Evolutionary conservation across 257 asterid species (phyloP), one percentile per base, ranked within the genome.

Genomic region (Jacaranda copaia): DNA sequence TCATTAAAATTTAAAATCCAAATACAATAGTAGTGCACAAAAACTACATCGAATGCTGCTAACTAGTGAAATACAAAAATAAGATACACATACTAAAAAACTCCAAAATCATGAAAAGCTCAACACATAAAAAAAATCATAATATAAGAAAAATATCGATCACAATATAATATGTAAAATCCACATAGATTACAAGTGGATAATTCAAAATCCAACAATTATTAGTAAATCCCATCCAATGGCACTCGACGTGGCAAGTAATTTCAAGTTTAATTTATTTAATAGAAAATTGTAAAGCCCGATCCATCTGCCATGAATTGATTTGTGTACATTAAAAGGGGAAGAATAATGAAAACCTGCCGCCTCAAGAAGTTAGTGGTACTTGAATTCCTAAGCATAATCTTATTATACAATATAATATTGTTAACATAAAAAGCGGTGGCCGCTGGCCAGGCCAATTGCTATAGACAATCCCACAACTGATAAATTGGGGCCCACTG

Each of bases 401-500:
- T 53, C 15, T 12, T 14, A 49, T 16, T 19, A 42, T 18, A 63
- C 20, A 55, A 77, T 39, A 48, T 43, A n/a, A 6, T 12, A 69
- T 20, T 19, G 52, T n/a, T 2, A 25, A 25, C 32, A 25, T 2
- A 25, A 25, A 25, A 25, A 2, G 32, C 2, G 32, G 32, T 25
- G 32, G 32, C 32, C 2, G 2, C 2, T 25, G 32, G 32, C 32
- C 32, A 25, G 32, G 25, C 74, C 46, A 69, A 70, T 46, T 55
- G 80, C 58, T 32, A 77, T 46, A 12, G 55, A 60, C 64, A 70
- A 18, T 60, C 43, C 16, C 60, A 60, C 12, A 10, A 35, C 12
- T 57, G 80, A 76, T 76, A 59, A 49, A 15, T 4, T 13, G 77
- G 77, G 72, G 8, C 45, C 57, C 72, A 77, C 70, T 68, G 40